These are phyloP conservation scores for Stereocaulon alpinum DNA, from an alignment of 495 filamentous ascomycete genomes.

Conservation along the genomic window DNA sequence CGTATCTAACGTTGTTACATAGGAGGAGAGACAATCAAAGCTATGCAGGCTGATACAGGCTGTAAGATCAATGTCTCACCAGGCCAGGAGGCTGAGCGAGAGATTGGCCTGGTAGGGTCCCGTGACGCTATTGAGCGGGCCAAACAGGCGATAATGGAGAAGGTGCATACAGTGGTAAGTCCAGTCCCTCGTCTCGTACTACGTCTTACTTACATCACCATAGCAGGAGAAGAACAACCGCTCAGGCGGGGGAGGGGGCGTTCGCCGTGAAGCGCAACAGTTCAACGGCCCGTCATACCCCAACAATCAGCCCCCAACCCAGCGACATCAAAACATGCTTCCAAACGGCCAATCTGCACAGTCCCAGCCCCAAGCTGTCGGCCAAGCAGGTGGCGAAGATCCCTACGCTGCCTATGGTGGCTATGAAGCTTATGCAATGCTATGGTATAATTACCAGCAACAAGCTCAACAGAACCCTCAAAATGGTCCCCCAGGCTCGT, in stretches of 20 bases:
- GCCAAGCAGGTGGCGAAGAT: slow-evolving; percentile 43
- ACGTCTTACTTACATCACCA: slow-evolving; percentile 25
- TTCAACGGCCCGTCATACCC: slow-evolving; percentile 37
- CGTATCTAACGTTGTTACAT: slow-evolving; percentile 7
- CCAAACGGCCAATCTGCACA: slow-evolving; percentile 5
- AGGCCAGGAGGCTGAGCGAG: slow-evolving; percentile 60
- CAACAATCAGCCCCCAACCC: slow-evolving; percentile 28
- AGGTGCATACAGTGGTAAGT: slow-evolving; percentile 70
- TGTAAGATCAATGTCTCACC: slow-evolving; percentile 86
- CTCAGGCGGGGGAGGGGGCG: slow-evolving; percentile 29
- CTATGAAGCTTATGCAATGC: slow-evolving; percentile 50
- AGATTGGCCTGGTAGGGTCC: slow-evolving; percentile 68
- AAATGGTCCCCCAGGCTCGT: slow-evolving; percentile 13
- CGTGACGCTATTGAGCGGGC: slow-evolving; percentile 61
- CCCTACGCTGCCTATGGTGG: slow-evolving; percentile 60
- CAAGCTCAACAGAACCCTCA: slow-evolving; percentile 29
- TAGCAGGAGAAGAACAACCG: slow-evolving; percentile 40
- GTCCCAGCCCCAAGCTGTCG: slow-evolving; percentile 34
- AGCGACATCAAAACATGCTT: slow-evolving; percentile 26
- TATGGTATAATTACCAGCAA: slow-evolving; percentile 51
- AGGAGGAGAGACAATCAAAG: slow-evolving; percentile 75
- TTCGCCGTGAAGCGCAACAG: slow-evolving; percentile 33
- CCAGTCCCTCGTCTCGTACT: not conserved
- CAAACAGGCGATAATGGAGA: slow-evolving; percentile 70
- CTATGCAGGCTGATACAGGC: slow-evolving; percentile 69